A percentile compares a stretch with the other conserved stretches of the same genome.
Conservation (phyloP, 768 basidiomycete genomes). For the Trametes coccinea region DNA sequence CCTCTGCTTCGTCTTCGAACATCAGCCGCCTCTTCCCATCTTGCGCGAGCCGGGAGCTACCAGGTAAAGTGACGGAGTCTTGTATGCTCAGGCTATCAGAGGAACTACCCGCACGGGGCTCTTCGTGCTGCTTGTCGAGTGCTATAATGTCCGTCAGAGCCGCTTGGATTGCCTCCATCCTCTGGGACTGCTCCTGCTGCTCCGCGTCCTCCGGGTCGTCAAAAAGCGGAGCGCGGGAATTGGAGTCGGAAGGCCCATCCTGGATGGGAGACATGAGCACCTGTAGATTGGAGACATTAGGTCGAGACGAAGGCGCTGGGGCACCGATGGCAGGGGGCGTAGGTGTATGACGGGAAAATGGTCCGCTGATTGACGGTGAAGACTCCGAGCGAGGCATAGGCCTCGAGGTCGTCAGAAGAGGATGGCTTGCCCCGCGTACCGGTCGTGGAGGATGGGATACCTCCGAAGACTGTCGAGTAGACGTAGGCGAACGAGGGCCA, state of each 20-base stretch:
- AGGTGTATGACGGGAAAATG: constrained; percentile 1
- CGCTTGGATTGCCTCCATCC: constrained; percentile 96
- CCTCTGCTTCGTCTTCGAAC: constrained; percentile 42
- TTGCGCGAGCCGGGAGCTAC: neutral
- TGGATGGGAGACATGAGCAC: constrained; percentile 76
- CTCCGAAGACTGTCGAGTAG: constrained; percentile 8
- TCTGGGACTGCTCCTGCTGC: constrained; percentile 62
- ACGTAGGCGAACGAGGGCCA: constrained; percentile 6
- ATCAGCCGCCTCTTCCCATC: constrained; percentile 17
- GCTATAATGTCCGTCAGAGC: constrained; percentile 96
- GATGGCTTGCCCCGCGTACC: neutral
- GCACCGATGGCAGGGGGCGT: constrained; percentile 8
- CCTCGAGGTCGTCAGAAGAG: neutral
- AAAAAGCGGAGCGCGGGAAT: constrained; percentile 71
- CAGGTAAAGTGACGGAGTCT: neutral
- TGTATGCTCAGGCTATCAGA: constrained; percentile 18
- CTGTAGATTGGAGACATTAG: constrained; percentile 62
- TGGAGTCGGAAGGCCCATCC: constrained; percentile 50
- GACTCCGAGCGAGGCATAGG: constrained; percentile 25
- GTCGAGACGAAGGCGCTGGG: constrained; percentile 24
- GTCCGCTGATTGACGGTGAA: constrained; percentile 14
- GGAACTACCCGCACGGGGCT: constrained; percentile 15
- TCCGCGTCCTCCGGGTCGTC: constrained; percentile 70
- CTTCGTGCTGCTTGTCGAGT: constrained; percentile 58
- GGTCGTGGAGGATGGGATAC: neutral